These are phyloP conservation scores for Sphaerobolus stellatus DNA, from an alignment of 1,284 basidiomycete genomes.

Conservation along the genomic window DNA sequence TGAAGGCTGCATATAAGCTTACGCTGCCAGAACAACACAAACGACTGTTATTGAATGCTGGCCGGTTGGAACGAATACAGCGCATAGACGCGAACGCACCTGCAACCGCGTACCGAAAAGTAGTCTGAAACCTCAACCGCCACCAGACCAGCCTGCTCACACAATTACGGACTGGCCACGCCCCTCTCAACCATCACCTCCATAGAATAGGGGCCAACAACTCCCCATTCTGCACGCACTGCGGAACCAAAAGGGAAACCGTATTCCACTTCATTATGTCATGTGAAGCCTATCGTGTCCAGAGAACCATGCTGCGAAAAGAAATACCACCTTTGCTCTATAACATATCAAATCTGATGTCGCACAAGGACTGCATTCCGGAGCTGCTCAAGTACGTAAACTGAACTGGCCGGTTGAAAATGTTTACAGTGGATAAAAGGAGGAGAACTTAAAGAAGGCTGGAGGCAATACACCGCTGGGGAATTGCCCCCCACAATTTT, in stretches of 20 bases:
- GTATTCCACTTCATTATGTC: neutral
- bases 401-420: too few relatives aligned
- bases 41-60: neutral
- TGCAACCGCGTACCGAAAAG: neutral
- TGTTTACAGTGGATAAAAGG: too few relatives aligned
- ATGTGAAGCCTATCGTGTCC: too few relatives aligned
- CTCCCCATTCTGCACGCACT: neutral
- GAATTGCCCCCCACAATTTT: too few relatives aligned
- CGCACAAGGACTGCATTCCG: too few relatives aligned
- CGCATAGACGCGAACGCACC: neutral
- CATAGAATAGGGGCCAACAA: neutral
- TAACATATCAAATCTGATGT: too few relatives aligned
- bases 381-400: too few relatives aligned
- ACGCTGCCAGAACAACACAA: neutral
- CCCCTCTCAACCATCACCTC: neutral
- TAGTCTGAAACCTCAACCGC: neutral
- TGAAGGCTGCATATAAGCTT: neutral
- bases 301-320: too few relatives aligned
- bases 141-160: neutral
- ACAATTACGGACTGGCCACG: neutral
- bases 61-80: neutral
- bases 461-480: too few relatives aligned
- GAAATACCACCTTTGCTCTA: too few relatives aligned
- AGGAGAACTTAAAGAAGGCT: too few relatives aligned
- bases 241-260: neutral